phyloP scores from a whole-genome alignment of 371 early-diverging fungal genomes.

The Mortierella sp. region DNA sequence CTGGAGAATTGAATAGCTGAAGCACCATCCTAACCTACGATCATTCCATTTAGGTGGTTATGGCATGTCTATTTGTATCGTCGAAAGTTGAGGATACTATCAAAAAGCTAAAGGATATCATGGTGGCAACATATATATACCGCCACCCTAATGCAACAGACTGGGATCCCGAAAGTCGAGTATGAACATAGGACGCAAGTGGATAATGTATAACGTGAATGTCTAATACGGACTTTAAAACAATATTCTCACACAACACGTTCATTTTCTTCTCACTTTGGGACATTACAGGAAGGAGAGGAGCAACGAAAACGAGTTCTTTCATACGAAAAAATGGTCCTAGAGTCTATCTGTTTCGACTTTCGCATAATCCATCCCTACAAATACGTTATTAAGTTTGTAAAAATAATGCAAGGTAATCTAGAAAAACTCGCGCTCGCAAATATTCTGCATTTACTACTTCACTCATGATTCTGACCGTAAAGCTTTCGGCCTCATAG shows the following conservation, averaged over 20 bases:
- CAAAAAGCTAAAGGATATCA: constrained; percentile 81
- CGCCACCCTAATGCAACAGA: constrained; percentile 68
- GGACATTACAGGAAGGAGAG: constrained; percentile 56
- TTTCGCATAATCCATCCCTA: constrained; percentile 74
- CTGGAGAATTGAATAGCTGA: too few relatives aligned
- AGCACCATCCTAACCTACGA: background rate
- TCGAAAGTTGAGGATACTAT: constrained; percentile 84
- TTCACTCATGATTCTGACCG: background rate
- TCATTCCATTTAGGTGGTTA: constrained; percentile 61
- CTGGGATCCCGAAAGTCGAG: constrained; percentile 67
- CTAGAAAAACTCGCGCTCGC: background rate
- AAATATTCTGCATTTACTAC: background rate
- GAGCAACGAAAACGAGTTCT: constrained; percentile 69
- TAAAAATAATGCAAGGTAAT: constrained; percentile 68
- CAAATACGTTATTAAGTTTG: constrained; percentile 72
- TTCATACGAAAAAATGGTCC: constrained; percentile 68
- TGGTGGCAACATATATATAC: constrained; percentile 72
- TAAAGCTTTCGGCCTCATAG: constrained; percentile 18
- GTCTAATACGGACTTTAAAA: background rate
- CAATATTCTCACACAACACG: background rate
- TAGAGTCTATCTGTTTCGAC: constrained; percentile 75
- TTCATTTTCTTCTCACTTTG: background rate
- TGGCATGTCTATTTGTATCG: constrained; percentile 81
- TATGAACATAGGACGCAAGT: constrained; percentile 5
- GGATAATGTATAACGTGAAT: background rate